Base-by-base conservation (phyloP, 2,329 filamentous ascomycete species). In the Nemania sp. region DNA sequence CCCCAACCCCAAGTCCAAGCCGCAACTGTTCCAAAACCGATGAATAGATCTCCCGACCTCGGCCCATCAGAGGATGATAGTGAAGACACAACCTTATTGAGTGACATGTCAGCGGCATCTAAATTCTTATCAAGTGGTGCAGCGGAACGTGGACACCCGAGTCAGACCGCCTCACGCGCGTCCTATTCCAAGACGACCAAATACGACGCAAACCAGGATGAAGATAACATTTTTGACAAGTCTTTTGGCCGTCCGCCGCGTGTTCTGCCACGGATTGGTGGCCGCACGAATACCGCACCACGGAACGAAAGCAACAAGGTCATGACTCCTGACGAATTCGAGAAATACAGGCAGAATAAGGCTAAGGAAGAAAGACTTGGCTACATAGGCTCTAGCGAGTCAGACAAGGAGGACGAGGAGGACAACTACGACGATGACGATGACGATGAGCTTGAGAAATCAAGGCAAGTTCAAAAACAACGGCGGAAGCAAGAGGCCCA, bases 261-360 rank as follows among this genome's bases (percentile, higher is more conserved):
- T 45, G 65, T 75, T 21, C 71, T 73, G 12, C 73, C 77, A 39
- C 78, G 77, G 60, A 74, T 67, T 40, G 65, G 61, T 73, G 51
- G 65, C 65, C 18, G 69, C 71, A 11, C 76, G 69, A 53, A 74
- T 71, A 49, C 70, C 73, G 7, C 79, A 72, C 54, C 82, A 9
- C 79, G 80, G 18, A 89, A 85, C 9, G 79, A 80, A n/a, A 89
- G 85, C 32, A 61, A 50, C 73, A 95, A 95, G 75, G 89, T 95
- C 64, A 96, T 97, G 91, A 97, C 92, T 1, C 90, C 90, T 1
- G 90, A 88, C 11, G 87, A 97, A 72, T 97, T 96, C 67, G 92
- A 97, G 73, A 84, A 84, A 65, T 94, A 93, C 69, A 85, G 87
- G 63, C 83, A 88, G 69, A 89, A 95, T 71, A 88, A 91, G 70